Percentiles rank a stretch among this genome's conserved stretches.
These are phyloP conservation scores for Leishmania amazonensis DNA, from an alignment of 208 protist species.

Conservation along the genomic window DNA sequence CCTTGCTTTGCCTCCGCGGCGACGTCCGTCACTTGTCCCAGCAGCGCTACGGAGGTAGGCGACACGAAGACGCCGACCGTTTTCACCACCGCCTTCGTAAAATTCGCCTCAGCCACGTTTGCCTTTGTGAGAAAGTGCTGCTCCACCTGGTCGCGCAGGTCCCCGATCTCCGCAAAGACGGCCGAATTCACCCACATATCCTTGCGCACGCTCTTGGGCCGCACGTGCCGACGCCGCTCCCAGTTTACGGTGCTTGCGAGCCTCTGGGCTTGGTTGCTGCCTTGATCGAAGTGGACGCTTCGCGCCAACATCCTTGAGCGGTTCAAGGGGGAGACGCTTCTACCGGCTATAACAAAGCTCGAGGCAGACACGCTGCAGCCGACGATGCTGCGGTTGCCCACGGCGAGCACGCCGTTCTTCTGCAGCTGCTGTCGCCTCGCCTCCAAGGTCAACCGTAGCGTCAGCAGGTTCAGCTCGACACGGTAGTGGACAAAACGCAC, in stretches of 20 bases:
- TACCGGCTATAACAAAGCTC: conserved; percentile 11
- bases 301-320: neutral
- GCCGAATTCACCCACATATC: conserved; percentile 50
- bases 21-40: neutral
- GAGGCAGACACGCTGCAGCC: conserved; percentile 8
- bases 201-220: conserved; percentile 51
- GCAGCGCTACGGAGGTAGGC: neutral
- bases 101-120: conserved; percentile 43
- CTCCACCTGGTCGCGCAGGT: conserved; percentile 47
- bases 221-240: conserved; percentile 39
- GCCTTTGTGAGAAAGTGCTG: conserved; percentile 44
- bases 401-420: conserved; percentile 28
- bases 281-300: conserved; percentile 8
- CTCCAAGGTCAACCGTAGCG: conserved; percentile 33
- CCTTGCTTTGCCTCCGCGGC: neutral
- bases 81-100: conserved; percentile 30
- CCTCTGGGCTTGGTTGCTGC: conserved; percentile 7
- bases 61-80: conserved; percentile 17
- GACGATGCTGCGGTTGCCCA: conserved; percentile 12
- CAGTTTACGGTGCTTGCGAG: conserved; percentile 19
- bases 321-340: neutral
- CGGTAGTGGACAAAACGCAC: conserved; percentile 69
- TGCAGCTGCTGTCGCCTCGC: conserved; percentile 37
- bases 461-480: conserved; percentile 61
- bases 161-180: conserved; percentile 50